A percentile compares a stretch with the other conserved stretches of the same genome.
Evolutionary conservation across 306 rosid genomes (phyloP).

Genomic region (Sechiopsis laciniata): DNA sequence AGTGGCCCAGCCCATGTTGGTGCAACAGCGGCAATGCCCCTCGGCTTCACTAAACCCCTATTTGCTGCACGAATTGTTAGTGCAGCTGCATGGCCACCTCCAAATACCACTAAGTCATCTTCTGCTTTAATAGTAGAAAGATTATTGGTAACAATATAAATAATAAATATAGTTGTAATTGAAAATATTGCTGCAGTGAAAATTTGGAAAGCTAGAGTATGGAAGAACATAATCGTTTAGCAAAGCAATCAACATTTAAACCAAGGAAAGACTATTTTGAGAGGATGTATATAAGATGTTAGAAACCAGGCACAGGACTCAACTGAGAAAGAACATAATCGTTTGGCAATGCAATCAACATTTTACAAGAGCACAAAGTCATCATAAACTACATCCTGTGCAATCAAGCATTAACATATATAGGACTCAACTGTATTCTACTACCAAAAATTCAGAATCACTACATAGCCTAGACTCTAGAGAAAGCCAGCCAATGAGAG

Average conservation of each 20-base stretch:
- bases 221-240: background rate
- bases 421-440: background rate
- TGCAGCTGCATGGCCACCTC: constrained; percentile 92
- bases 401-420: background rate
- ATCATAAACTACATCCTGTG: background rate
- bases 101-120: constrained; percentile 63
- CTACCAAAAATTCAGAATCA: background rate
- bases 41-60: constrained; percentile 68
- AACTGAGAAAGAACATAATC: too few relatives aligned
- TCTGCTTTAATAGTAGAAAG: constrained; percentile 39
- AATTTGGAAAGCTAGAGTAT: background rate
- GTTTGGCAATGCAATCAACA: too few relatives aligned
- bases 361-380: background rate
- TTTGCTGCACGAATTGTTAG: constrained; percentile 67
- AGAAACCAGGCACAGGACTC: background rate
- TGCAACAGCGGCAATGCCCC: constrained; percentile 83
- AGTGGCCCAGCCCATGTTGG: constrained; percentile 99
- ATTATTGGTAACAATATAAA: background rate
- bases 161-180: background rate
- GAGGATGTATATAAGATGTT: background rate
- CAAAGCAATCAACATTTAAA: background rate
- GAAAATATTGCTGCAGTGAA: background rate
- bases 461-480: constrained; percentile 1
- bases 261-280: background rate
- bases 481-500: constrained; percentile 1